Base-by-base conservation (phyloP, 176 grass and related monocot genomes). In the Olyra latifolia region DNA sequence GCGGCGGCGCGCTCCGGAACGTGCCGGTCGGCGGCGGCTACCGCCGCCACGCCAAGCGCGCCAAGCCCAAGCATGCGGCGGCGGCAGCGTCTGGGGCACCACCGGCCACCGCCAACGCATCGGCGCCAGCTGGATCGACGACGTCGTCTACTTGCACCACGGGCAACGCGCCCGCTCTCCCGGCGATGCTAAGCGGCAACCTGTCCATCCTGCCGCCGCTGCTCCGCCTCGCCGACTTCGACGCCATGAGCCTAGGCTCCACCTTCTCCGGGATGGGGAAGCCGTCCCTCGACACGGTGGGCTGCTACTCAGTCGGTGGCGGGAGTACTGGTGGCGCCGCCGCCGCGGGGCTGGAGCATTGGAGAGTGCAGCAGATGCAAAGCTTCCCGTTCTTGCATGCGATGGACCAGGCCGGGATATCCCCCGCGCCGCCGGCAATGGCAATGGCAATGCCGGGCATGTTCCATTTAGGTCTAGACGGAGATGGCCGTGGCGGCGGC, bases 1-100 rank as follows among this genome's bases (percentile, higher is more conserved):
- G 90, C 53, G 96, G 96, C 76, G 96, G 96, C 24, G 89, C 90
- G 10, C 91, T 99, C 72, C 90, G 96, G 13, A 99, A 91, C 76
- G 90, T 99, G 10, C 96, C 96, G 0, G 92, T 99, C 7, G 96
- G 96, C 10, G 92, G 96, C 7, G 92, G 92, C 0, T 95, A 88
- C 76, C 92, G 96, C 15, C 96, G 90, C 48, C 88, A 86, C 50
- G 86, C 74, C 29, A 94, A 94, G 84, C 82, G 88, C 10, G 79
- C 75, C 9, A 94, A 88, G 71, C 85, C 88, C 46, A 88, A 75
- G 58, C 27, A 54, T 8, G 35, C 83, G 0, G 47, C 67, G 24
- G 71, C 79, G 20, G 20, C 83, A 0, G 42, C 35, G 16, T 12
- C 48, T 0, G 63, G 58, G 1, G 32, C 86, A 1, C 32, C 78